Evolutionary conservation across 1,284 basidiomycete genomes (phyloP).

Genomic region (Pulchroboletus neoregius): DNA sequence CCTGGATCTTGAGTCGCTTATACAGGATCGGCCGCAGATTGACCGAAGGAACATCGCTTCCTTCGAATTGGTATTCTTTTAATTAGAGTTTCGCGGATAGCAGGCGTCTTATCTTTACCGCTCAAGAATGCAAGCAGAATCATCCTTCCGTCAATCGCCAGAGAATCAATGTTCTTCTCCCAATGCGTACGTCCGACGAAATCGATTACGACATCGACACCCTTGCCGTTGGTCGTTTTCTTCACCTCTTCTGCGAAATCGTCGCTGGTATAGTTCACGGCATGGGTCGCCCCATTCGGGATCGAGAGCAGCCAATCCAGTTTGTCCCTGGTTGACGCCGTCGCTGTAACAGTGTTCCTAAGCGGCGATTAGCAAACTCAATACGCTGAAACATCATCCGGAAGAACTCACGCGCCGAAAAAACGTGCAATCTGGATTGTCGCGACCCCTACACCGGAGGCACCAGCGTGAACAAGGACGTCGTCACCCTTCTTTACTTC

Average conservation of each 20-base stretch:
- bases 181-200: slow-evolving; percentile 86
- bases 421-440: slow-evolving; percentile 85
- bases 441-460: slow-evolving; percentile 87
- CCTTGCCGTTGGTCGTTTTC: slow-evolving; percentile 58
- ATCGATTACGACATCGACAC: slow-evolving; percentile 84
- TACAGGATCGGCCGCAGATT: slow-evolving; percentile 69
- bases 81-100: slow-evolving; percentile 25
- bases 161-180: slow-evolving; percentile 72
- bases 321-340: slow-evolving; percentile 85
- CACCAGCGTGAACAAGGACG: slow-evolving; percentile 86
- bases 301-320: slow-evolving; percentile 70
- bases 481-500: slow-evolving; percentile 69
- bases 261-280: slow-evolving; percentile 83
- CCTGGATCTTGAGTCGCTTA: slow-evolving; percentile 88
- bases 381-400: slow-evolving; percentile 4
- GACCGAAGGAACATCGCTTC: slow-evolving; percentile 59
- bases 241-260: slow-evolving; percentile 73
- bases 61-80: slow-evolving; percentile 39
- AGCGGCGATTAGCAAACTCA: slow-evolving; percentile 10
- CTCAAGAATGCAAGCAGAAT: slow-evolving; percentile 66
- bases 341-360: slow-evolving; percentile 73
- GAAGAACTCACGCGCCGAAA: slow-evolving; percentile 63
- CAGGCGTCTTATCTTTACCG: slow-evolving; percentile 42
- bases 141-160: slow-evolving; percentile 80
- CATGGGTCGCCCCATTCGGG: slow-evolving; percentile 65